Conservation (phyloP, 129 eudicot species). For the Arctium minus region DNA sequence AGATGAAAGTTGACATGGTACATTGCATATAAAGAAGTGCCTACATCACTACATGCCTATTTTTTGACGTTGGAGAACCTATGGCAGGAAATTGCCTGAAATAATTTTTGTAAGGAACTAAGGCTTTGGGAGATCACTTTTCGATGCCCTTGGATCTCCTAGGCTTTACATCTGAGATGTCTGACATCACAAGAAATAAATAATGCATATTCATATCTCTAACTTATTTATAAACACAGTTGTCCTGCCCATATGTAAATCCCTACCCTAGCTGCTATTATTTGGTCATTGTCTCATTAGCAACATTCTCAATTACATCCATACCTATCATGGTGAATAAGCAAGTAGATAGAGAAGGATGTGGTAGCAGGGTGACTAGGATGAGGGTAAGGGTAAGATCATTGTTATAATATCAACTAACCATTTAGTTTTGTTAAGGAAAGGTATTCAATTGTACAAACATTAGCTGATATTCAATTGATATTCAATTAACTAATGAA, state of each 20-base stretch:
- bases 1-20: not conserved
- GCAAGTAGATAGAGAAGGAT: not conserved
- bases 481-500: not conserved
- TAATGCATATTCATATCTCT: not conserved
- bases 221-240: not conserved
- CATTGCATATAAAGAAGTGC: not conserved
- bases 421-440: not conserved
- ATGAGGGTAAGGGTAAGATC: not conserved
- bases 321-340: not conserved
- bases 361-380: not conserved
- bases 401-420: not conserved
- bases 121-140: not conserved
- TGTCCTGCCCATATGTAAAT: not conserved
- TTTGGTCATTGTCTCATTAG: not conserved
- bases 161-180: not conserved
- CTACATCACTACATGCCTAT: not conserved
- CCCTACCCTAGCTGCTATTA: not conserved
- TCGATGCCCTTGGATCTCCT: not conserved
- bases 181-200: not conserved
- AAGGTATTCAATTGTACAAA: not conserved
- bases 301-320: not conserved
- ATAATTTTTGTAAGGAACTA: not conserved
- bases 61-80: not conserved
- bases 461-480: not conserved
- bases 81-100: not conserved